Evolutionary conservation across 345 rosid genomes (phyloP).

Genomic region (Erucastrum elatum): DNA sequence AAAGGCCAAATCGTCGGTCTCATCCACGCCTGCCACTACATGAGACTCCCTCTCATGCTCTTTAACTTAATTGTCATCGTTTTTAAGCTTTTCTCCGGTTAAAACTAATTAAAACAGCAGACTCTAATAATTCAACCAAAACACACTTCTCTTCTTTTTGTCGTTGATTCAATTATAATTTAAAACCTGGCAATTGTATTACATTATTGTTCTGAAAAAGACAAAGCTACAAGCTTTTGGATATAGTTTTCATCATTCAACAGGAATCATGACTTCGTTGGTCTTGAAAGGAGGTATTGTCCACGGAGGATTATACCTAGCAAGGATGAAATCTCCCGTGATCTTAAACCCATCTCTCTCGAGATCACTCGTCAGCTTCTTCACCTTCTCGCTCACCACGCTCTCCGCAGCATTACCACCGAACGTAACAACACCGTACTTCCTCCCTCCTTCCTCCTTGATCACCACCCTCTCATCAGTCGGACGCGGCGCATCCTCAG

Average conservation of each 20-base stretch:
- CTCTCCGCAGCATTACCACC: neutral
- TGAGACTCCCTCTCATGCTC: neutral
- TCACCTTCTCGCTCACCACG: neutral
- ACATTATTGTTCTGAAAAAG: neutral
- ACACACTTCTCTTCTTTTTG: too few species aligned
- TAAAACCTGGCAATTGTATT: neutral
- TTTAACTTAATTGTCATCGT: neutral
- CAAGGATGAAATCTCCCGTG: neutral
- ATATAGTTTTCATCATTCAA: neutral
- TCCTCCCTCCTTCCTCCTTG: neutral
- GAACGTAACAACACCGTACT: neutral
- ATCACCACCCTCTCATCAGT: neutral
- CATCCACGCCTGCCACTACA: constrained; percentile 1
- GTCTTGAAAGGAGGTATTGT: neutral
- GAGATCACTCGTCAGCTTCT: neutral
- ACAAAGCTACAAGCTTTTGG: neutral
- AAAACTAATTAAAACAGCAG: neutral
- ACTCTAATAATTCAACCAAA: neutral
- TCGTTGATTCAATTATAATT: neutral
- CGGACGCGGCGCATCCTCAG: neutral
- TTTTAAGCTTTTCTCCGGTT: neutral
- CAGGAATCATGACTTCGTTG: neutral
- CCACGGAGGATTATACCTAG: neutral
- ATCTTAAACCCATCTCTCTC: neutral
- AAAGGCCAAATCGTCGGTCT: neutral